Conservation (phyloP, 1,284 basidiomycete genomes). For the Irpex sp. region DNA sequence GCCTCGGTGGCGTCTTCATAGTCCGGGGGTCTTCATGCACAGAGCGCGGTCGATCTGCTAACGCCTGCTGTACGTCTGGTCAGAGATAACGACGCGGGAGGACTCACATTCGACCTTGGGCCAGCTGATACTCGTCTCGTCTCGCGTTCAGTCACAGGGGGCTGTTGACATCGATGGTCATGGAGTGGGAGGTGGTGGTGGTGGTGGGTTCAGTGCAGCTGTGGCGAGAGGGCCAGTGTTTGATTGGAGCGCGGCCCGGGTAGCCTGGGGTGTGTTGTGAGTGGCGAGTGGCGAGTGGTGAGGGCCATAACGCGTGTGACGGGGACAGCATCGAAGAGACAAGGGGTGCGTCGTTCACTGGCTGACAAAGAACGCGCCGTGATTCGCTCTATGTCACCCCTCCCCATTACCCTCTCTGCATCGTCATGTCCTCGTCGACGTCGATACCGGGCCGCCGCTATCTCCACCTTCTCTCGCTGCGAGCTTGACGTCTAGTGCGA, state of each 20-base stretch:
- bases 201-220: neutral
- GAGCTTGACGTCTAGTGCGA: slow-evolving; percentile 34
- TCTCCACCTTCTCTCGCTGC: slow-evolving; percentile 29
- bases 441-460: slow-evolving; percentile 15
- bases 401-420: neutral
- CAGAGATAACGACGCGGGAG: neutral
- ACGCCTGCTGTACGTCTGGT: neutral
- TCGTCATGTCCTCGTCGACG: slow-evolving; percentile 19
- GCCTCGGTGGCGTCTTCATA: neutral
- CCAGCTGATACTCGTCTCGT: neutral
- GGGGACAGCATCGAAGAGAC: neutral
- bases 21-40: neutral
- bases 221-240: neutral
- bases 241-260: neutral
- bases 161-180: too few species aligned
- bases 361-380: slow-evolving; percentile 20
- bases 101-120: neutral
- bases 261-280: neutral
- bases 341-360: too few species aligned
- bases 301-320: neutral
- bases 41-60: neutral
- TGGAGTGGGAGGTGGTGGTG: neutral
- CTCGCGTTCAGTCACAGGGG: neutral
- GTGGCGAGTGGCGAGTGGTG: neutral
- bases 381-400: slow-evolving; percentile 13